Evolutionary conservation across 169 alveolate species (phyloP).

Genomic region (Amoebophrya sp.): DNA sequence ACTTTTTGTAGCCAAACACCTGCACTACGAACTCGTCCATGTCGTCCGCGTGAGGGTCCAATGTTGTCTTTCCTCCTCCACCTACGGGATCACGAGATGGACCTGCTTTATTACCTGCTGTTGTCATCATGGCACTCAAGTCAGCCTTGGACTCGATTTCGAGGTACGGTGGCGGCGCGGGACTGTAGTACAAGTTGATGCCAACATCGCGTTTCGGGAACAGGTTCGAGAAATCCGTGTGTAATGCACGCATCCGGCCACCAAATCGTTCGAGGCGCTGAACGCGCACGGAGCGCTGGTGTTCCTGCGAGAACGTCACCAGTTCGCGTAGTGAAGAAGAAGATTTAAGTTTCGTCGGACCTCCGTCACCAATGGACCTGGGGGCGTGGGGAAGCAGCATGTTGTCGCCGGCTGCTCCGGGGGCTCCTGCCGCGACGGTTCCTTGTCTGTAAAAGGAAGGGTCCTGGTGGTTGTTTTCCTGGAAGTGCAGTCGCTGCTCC

Average conservation of each 20-base stretch:
- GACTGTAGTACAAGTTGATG: background rate
- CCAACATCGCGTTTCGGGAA: background rate
- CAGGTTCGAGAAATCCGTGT: background rate
- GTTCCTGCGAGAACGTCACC: background rate
- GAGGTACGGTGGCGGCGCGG: background rate
- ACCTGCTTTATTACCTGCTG: background rate
- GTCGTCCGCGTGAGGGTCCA: background rate
- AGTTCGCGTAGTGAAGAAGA: background rate
- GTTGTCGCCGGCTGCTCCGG: no score
- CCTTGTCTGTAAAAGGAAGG: no score
- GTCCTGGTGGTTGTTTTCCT: no score
- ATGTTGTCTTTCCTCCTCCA: background rate
- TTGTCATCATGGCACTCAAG: background rate
- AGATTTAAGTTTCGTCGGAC: no score
- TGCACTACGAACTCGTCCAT: background rate
- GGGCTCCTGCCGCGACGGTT: no score
- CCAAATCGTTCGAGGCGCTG: constrained; percentile 16
- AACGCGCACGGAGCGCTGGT: background rate
- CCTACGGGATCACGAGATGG: background rate
- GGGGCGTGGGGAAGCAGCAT: no score
- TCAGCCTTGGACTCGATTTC: background rate
- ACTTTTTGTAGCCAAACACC: background rate
- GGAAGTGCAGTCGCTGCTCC: no score
- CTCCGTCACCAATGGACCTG: no score
- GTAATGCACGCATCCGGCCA: background rate